Evolutionary conservation across 768 basidiomycete species (phyloP), one percentile per base, ranked within the genome.

Genomic region (Collybia nuda): DNA sequence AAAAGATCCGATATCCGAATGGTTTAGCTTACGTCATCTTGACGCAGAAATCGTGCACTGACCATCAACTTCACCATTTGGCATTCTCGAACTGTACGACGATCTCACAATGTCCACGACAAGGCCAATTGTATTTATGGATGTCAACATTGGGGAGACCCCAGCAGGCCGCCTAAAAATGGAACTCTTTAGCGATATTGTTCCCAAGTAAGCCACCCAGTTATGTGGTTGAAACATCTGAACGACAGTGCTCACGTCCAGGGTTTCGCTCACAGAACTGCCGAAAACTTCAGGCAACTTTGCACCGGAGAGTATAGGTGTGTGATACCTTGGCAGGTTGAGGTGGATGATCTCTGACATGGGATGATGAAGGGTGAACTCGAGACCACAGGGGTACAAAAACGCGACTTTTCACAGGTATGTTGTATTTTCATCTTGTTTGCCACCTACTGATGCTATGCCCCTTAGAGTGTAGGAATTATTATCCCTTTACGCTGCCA

Each of bases 271-370:
- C 56, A 37, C 57, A 97, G 95, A 63, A 98, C 96, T 2, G 93
- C 94, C 6, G 96, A 99, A 71, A 99, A 98, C 74, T 98, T 98
- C 63, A 78, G 97, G 53, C 96, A 98, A 61, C 74, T 98, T 22
- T 98, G 96, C 64, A 98, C 95, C 2, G 97, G 97, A n/a, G 96
- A 98, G 71, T 90, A 83, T 69, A 81, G 93, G 90, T 94, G 61
- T 45, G 76, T 55, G 12, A 22, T 36, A n/a, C 41, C 2, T 19
- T 38, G 12, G 24, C 19, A 17, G 40, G 52, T 45, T 56, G 6
- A 52, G 11, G 9, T 7, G 15, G 19, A 51, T 58, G 48, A 55
- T 39, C 22, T 17, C 47, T 48, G 3, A 52, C 28, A 19, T 60
- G 60, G 59, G 52, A 59, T 40, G 35, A 46, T 38, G 15, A 51